A percentile compares a stretch with the other conserved stretches of the same genome.
Conservation (phyloP, 2,329 filamentous ascomycete genomes). For the Fusarium sp. region DNA sequence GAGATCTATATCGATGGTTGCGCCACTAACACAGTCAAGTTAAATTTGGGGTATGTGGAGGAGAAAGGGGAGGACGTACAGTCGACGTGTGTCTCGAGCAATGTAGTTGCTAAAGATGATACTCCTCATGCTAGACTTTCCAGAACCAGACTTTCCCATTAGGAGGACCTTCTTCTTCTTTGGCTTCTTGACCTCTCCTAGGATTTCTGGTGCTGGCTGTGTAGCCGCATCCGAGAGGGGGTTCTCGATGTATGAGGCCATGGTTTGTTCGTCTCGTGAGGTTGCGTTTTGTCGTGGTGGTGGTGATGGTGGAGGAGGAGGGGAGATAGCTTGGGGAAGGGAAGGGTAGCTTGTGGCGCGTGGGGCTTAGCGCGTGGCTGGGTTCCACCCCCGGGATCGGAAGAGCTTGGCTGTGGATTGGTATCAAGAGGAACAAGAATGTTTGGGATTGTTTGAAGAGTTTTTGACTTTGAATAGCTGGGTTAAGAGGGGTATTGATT, state of each 20-base stretch:
- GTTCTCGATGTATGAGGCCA: conserved; percentile 49
- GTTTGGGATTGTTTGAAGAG: neutral
- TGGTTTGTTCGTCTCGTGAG: conserved; percentile 15
- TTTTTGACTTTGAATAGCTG: neutral
- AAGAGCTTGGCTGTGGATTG: neutral
- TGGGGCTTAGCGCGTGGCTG: neutral
- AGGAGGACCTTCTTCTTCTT: conserved; percentile 90
- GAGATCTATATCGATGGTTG: conserved; percentile 98
- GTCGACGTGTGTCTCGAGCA: conserved; percentile 89
- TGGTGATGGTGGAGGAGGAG: neutral
- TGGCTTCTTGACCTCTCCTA: conserved; percentile 69
- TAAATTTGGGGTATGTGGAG: too few species aligned
- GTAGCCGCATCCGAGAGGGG: conserved; percentile 41
- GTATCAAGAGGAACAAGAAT: neutral
- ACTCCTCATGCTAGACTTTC: conserved; percentile 97
- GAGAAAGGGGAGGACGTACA: conserved; percentile 59
- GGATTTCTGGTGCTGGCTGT: conserved; percentile 49
- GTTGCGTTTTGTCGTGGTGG: neutral
- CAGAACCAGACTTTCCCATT: conserved; percentile 96
- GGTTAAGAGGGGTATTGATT: neutral
- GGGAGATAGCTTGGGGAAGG: neutral
- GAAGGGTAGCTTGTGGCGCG: neutral
- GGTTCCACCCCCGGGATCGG: neutral
- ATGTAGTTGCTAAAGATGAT: conserved; percentile 99
- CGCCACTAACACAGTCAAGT: conserved; percentile 77